Evolutionary conservation across 352 stramenopile genomes (phyloP).

Genomic region (Elongisporangium anandrum): DNA sequence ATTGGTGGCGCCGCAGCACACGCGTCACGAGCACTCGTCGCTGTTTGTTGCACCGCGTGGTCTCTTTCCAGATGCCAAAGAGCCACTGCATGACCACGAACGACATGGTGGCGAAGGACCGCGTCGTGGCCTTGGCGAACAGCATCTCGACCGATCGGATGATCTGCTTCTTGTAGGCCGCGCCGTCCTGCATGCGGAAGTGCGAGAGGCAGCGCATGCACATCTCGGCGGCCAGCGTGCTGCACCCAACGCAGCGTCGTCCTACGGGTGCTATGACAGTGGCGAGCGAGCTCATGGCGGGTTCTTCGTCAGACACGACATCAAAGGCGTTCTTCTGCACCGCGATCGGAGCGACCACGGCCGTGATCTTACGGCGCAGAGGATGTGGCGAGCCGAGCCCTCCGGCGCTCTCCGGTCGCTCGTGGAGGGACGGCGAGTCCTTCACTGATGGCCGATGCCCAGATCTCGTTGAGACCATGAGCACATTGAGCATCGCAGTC

Average conservation of each 20-base stretch:
- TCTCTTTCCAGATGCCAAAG: slow-evolving; percentile 54
- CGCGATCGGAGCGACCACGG: slow-evolving; percentile 13
- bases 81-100: slow-evolving; percentile 57
- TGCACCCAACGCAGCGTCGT: slow-evolving; percentile 54
- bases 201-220: slow-evolving; percentile 65
- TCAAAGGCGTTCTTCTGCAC: slow-evolving; percentile 2
- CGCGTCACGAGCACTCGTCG: slow-evolving; percentile 12
- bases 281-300: slow-evolving; percentile 4
- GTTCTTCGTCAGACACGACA: slow-evolving; percentile 6
- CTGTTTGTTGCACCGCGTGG: slow-evolving; percentile 23
- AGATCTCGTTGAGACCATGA: neutral
- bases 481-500: neutral
- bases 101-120: slow-evolving; percentile 53
- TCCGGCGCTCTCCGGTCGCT: slow-evolving; percentile 7
- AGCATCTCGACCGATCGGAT: slow-evolving; percentile 54
- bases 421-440: neutral
- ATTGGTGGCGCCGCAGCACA: slow-evolving; percentile 15
- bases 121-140: slow-evolving; percentile 50
- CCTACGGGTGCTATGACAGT: slow-evolving; percentile 1
- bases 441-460: neutral
- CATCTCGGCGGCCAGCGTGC: slow-evolving; percentile 50
- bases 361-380: neutral
- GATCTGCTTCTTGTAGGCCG: slow-evolving; percentile 64
- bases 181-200: slow-evolving; percentile 55
- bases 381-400: slow-evolving; percentile 13